Base-by-base conservation (phyloP, 2,329 filamentous ascomycete genomes). In the Trichoderma brevicompactum region DNA sequence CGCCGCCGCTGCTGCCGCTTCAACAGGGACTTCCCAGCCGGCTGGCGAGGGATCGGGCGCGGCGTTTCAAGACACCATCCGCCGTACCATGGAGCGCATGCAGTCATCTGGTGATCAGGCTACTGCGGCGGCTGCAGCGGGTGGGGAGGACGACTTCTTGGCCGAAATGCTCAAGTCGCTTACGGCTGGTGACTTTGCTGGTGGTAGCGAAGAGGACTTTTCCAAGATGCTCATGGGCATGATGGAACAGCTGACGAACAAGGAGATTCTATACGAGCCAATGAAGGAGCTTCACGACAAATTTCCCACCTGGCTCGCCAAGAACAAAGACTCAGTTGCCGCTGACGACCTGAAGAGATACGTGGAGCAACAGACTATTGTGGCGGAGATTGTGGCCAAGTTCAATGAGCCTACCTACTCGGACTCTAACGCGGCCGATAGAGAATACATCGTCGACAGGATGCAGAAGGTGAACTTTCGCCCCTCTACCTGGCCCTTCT, bases 201-300 rank as follows among this genome's bases (percentile, higher is more conserved):
- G 86, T 9, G 79, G 77, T 43, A 73, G 75, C 58, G 92, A 97
- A 65, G 93, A 95, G 72, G 93, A 96, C 71, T 91, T 98, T 72
- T 93, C 92, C 65, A 94, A 96, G 80, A 92, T 98, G 88, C 86
- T 99, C 66, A 87, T 96, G 84, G 92, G 91, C 62, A 97, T 98
- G 92, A 98, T 99, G 94, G 92, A 98, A 79, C 94, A 99, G 78
- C 84, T 99, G 68, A 98, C 95, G 3, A 97, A 96, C 78, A 98
- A 97, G 81, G 95, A 98, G 71, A 97, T 99, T 68, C 80, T 99
- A 58, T 98, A 98, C 76, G 94, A 99, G 80, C 95, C 95, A 2
- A 97, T 99, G 93, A 97, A 97, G 81, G 95, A 99, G 79, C 82
- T 99, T 54, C 82, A 96, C 76, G 90, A 92, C 61, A 98, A 97